Base-by-base conservation (phyloP, 192 early-diverging fungal species). In the Umbelopsis sp. region DNA sequence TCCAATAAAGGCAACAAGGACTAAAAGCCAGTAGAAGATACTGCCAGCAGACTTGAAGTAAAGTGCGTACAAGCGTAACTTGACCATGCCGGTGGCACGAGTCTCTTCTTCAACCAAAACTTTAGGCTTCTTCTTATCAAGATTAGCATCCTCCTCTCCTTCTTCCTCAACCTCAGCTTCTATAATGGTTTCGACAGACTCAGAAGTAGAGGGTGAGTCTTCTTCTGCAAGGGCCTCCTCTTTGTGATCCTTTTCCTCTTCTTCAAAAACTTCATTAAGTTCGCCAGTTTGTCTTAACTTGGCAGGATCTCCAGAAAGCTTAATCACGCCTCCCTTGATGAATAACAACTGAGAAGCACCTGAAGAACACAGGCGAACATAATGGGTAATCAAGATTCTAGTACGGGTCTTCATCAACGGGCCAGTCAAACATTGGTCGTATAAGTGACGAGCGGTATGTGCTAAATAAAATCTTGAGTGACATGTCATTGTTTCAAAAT, bases 321-420 rank as follows among this genome's bases (percentile, higher is more conserved):
- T 58, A n/a, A 88, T 75, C 0, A 66, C 72, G 20, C 87, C 87
- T 25, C 78, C 74, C 5, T 75, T 52, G 35, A 90, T 20, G 9
- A 80, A 78, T 0, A 81, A 86, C 1, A 94, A 74, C 65, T 86
- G 84, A 13, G 71, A 72, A 44, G 86, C 87, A 41, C 76, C 77
- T 11, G 83, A 72, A 33, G 91, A 69, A 55, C 90, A 90, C 22
- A 87, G 72, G 15, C 85, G 65, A 18, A 91, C 85, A 61, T 94
- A 87, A 72, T 98, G 94, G 0, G 95, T 94, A 18, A 96, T 94
- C n/a, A 98, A 80, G 35, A 99, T 83, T 6, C 91, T 70, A 2
- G 97, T 99, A 11, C 94, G 84, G 27, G 88, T 87, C 9, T 72
- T 74, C 85, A 99, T 78, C 22, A 95, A 73, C 20, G 89, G 88